Conservation (phyloP, 441 rosid species). For the Populus hybrid region DNA sequence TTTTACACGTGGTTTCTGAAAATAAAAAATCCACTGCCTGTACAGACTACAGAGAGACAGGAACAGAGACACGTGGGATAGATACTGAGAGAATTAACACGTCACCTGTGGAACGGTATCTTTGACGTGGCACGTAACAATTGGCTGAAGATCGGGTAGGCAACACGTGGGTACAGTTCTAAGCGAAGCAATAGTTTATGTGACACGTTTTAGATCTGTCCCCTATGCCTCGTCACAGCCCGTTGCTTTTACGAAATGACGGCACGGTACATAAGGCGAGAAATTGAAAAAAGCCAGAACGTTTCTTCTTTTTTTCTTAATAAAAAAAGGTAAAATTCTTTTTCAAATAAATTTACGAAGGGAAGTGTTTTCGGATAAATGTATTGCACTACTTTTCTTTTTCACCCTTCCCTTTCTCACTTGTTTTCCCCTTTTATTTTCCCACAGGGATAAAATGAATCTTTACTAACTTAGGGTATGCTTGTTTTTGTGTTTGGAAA, state of each 20-base stretch:
- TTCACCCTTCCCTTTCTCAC: neutral
- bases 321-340: too few relatives aligned
- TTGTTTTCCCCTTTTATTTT: neutral
- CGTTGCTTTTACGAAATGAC: neutral
- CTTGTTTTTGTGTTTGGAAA: too few relatives aligned
- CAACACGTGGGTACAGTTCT: neutral
- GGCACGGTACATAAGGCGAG: neutral
- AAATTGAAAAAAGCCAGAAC: neutral
- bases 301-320: neutral
- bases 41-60: too few relatives aligned
- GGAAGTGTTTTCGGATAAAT: neutral
- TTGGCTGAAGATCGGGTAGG: too few relatives aligned
- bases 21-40: too few relatives aligned
- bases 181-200: neutral
- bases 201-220: neutral
- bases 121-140: too few relatives aligned
- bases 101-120: neutral
- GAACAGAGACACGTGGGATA: neutral
- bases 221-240: neutral
- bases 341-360: neutral
- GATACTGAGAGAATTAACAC: neutral
- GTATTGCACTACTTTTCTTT: neutral
- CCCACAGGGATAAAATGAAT: neutral
- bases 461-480: too few relatives aligned
- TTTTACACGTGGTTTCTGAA: too few relatives aligned